Conservation (phyloP, 495 filamentous ascomycete species). For the Penicillium goetzii region DNA sequence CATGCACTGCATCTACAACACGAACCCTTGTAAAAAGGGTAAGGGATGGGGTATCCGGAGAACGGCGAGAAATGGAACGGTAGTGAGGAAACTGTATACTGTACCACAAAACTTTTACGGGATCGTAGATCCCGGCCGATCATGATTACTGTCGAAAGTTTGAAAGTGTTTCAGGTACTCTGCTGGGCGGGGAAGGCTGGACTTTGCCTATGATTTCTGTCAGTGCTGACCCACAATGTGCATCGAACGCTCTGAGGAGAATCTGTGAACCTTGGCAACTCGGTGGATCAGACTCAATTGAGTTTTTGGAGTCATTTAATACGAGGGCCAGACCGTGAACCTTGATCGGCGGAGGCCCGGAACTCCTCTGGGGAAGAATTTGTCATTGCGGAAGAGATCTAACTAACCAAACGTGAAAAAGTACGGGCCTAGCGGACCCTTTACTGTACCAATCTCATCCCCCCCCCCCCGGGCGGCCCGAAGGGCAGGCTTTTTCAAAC, state of each 20-base stretch:
- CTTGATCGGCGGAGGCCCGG: conserved; percentile 5
- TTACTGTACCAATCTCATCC: not conserved
- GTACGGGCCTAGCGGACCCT: conserved; percentile 8
- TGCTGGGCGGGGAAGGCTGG: not conserved
- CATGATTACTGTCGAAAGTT: conserved; percentile 6
- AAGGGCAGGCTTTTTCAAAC: conserved; percentile 9
- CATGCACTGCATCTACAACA: conserved; percentile 3
- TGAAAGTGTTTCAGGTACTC: conserved; percentile 4
- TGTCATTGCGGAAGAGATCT: conserved; percentile 6
- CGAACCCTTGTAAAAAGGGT: conserved; percentile 6
- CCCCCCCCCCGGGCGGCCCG: conserved; percentile 8
- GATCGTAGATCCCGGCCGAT: conserved; percentile 9
- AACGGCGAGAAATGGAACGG: conserved; percentile 4
- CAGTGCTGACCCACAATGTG: conserved; percentile 1
- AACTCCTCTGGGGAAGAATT: conserved; percentile 4
- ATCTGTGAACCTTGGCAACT: conserved; percentile 6
- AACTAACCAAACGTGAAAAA: not conserved
- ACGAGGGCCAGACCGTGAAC: conserved; percentile 6
- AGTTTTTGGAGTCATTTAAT: conserved; percentile 7
- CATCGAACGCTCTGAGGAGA: conserved; percentile 6
- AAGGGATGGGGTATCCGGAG: conserved; percentile 5
- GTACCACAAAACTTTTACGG: conserved; percentile 6
- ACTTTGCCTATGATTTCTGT: conserved; percentile 9
- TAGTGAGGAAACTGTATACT: conserved; percentile 4
- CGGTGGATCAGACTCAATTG: conserved; percentile 6